Base-by-base conservation (phyloP, 2,329 filamentous ascomycete species). In the Magnaporthales sp. region DNA sequence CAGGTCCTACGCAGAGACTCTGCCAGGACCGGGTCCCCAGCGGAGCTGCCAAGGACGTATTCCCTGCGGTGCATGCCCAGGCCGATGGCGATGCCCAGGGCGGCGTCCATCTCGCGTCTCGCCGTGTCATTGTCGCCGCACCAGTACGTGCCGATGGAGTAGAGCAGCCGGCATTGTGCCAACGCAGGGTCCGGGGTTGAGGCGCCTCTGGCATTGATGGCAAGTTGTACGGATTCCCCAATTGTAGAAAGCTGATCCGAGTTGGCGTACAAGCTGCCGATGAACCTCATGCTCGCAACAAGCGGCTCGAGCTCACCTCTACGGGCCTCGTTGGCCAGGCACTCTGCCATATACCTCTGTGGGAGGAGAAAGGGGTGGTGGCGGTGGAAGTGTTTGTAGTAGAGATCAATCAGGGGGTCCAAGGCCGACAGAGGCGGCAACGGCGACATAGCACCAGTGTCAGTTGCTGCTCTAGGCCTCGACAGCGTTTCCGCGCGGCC, bases 1-100 rank as follows among this genome's bases (percentile, higher is more conserved):
- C 89, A 92, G 0, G 89, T 91, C 58, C 89, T 81, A 64, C 89
- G 82, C 79, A 87, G 83, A 69, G 82, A 85, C 72, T 92, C 89
- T 54, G 84, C 81, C 24, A 79, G 63, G 0, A 77, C 70, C 0
- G 80, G 74, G 67, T 87, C 81, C 1, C 80, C 80, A 8, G 77
- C 74, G 6, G 83, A 81, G 66, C 84, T 75, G 1, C 75, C 70
- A 1, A 76, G 68, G 0, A 87, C 83, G 71, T 85, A 91, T 0
- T 82, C 80, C 24, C 78, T 75, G 1, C 78, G 80, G 67, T 90
- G 81, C 80, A 91, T 82, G 1, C 85, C 83, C 2, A 91, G 74
- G 6, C 86, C 80, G 1, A 90, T 75, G 0, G 88, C 88, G 38
- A 90, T 70, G 3, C 83, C 78, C 11, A 86, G 82, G 0, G 89